Evolutionary conservation across 1,284 basidiomycete genomes (phyloP).

Genomic region (Heterobasidion occidentale): DNA sequence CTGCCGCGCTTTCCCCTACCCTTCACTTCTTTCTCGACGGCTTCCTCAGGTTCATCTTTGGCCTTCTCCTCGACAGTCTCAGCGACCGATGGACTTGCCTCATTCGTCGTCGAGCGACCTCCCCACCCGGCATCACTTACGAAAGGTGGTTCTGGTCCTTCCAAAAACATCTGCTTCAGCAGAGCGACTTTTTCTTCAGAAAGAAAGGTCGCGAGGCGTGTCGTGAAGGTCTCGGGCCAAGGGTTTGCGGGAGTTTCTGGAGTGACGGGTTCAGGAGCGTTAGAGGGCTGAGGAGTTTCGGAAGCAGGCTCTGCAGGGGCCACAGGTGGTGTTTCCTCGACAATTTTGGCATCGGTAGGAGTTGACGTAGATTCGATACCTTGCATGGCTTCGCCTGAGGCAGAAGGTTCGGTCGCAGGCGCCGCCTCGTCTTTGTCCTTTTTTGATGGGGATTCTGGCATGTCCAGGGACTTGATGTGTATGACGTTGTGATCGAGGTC

Average conservation of each 20-base stretch:
- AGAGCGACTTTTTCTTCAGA: conserved; percentile 51
- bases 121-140: conserved; percentile 65
- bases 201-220: conserved; percentile 52
- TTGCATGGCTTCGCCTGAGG: conserved; percentile 5
- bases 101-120: conserved; percentile 29
- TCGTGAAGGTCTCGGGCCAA: conserved; percentile 62
- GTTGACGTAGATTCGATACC: conserved; percentile 2
- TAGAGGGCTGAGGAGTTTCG: not conserved
- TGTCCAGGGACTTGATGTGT: conserved; percentile 68
- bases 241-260: conserved; percentile 13
- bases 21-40: conserved; percentile 7
- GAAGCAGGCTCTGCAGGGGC: not conserved
- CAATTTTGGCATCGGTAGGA: not conserved
- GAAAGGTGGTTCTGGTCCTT: conserved; percentile 67
- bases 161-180: conserved; percentile 65
- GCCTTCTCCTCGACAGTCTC: conserved; percentile 10
- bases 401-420: not conserved
- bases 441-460: conserved; percentile 47
- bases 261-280: not conserved
- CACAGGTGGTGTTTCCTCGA: not conserved
- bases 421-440: conserved; percentile 16
- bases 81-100: conserved; percentile 8
- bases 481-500: conserved; percentile 72
- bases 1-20: conserved; percentile 30
- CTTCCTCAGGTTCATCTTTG: conserved; percentile 21